phyloP scores from a whole-genome alignment of 805 yeast species.

The Spencermartinsiella europaea region DNA sequence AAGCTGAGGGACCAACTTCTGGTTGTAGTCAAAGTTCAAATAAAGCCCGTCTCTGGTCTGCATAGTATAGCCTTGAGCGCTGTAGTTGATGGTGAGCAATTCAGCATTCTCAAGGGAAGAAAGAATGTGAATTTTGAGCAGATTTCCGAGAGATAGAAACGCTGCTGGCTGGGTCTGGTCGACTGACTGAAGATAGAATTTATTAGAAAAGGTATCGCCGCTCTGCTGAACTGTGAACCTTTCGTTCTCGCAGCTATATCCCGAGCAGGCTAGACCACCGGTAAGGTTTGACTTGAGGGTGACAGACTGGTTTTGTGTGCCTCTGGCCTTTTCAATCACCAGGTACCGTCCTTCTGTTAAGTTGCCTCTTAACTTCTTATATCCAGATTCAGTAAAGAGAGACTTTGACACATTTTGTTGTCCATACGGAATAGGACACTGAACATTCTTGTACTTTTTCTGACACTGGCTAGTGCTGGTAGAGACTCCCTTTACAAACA shows the following conservation, averaged over 20 bases:
- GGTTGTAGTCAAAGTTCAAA: neutral
- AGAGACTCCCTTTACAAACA: conserved; percentile 2
- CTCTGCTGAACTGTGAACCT: conserved; percentile 7
- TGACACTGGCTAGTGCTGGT: conserved; percentile 11
- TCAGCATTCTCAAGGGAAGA: no score
- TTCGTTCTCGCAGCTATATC: neutral
- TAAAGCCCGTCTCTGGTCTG: neutral
- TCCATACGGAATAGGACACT: conserved; percentile 22
- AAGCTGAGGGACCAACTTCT: neutral
- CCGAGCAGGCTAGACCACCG: neutral
- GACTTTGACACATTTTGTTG: conserved; percentile 13
- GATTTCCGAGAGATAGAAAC: no score
- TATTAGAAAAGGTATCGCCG: conserved; percentile 4
- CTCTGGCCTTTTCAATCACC: conserved; percentile 6
- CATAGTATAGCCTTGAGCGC: neutral
- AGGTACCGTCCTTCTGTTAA: conserved; percentile 25
- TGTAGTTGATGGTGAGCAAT: neutral
- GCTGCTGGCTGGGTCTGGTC: no score
- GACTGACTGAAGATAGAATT: neutral
- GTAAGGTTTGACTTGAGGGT: neutral
- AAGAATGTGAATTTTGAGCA: no score
- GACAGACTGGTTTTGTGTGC: neutral
- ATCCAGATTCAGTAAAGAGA: conserved; percentile 20
- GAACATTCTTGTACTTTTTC: conserved; percentile 8
- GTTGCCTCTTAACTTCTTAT: conserved; percentile 19